phyloP scores from a whole-genome alignment of 2,329 filamentous ascomycete genomes.

The Colletotrichum camelliae region DNA sequence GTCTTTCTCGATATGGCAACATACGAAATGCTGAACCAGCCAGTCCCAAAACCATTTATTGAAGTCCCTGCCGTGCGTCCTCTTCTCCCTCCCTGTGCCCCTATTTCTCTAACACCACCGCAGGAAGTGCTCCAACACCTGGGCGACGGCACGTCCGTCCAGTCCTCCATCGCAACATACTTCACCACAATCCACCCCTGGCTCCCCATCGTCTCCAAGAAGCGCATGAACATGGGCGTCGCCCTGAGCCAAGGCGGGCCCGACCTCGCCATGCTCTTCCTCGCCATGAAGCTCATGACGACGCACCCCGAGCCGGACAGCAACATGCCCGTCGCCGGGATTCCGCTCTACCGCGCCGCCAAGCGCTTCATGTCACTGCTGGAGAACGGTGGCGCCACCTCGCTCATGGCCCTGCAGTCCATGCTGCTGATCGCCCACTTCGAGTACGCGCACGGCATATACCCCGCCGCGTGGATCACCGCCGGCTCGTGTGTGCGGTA shows the following conservation, averaged over 20 bases:
- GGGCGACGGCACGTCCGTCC: conserved; percentile 39
- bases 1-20: conserved; percentile 48
- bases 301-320: conserved; percentile 38
- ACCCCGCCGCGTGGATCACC: conserved; percentile 55
- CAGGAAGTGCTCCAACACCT: conserved; percentile 45
- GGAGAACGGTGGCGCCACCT: conserved; percentile 46
- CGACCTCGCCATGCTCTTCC: conserved; percentile 50
- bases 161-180: conserved; percentile 43
- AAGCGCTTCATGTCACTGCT: conserved; percentile 46
- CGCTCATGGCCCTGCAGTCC: conserved; percentile 49
- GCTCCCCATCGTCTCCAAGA: conserved; percentile 53
- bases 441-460: conserved; percentile 54
- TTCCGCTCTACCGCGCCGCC: conserved; percentile 44
- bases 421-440: conserved; percentile 51
- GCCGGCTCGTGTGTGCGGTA: conserved; percentile 50
- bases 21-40: conserved; percentile 40
- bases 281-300: conserved; percentile 53
- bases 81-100: background rate
- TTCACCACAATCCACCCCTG: conserved; percentile 50
- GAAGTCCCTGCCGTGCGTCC: conserved; percentile 41
- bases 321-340: conserved; percentile 33
- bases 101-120: background rate
- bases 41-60: conserved; percentile 41
- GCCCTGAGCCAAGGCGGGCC: conserved; percentile 47
- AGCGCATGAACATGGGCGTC: conserved; percentile 46